Base-by-base conservation (phyloP, 148 eudicot genomes). In the Cornus florida region DNA sequence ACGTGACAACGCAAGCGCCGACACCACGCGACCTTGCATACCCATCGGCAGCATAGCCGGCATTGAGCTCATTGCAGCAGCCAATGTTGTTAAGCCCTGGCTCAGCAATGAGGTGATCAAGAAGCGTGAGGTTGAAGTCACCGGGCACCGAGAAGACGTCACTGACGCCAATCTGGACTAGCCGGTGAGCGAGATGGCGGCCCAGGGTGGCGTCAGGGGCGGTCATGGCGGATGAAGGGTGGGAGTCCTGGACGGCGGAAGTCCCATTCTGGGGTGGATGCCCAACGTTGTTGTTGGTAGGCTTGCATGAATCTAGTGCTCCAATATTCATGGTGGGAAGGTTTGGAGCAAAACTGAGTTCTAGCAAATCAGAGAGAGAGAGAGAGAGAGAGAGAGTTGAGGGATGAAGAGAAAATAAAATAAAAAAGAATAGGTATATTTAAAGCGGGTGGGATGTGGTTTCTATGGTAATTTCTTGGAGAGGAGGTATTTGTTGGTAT, bases 51-150 rank as follows among this genome's bases (percentile, higher is more conserved):
- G 77, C 77, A n/a, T 75, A 75, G 13, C 77, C 77, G 1, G 77
- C 69, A 5, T 75, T 75, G 33, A 75, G 69, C 33, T 75, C 77
- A 9, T 75, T 75, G 77, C 77, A 75, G 77, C 70, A 67, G 71
- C 78, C 71, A 23, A 66, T 20, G 65, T 82, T 82, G 72, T 11
- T 77, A 41, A 82, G 84, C 12, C 78, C 70, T 2, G 84, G 84
- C 84, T 82, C 81, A 50, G 84, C 84, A 0, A 82, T 82, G 77
- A 82, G 81, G 65, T 82, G 81, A 23, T 82, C 84, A 35, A 82
- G 81, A 39, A 82, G 84, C 17, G 75, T 75, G 41, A 79, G 78
- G 76, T 82, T 79, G 75, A 46, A 82, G 67, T 46, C 84, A 50
- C 78, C 81, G 57, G 73, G 84, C 43, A 59, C 76, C 5, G 84